Conservation (phyloP, 2,329 filamentous ascomycete genomes). For the Curvularia sp. region DNA sequence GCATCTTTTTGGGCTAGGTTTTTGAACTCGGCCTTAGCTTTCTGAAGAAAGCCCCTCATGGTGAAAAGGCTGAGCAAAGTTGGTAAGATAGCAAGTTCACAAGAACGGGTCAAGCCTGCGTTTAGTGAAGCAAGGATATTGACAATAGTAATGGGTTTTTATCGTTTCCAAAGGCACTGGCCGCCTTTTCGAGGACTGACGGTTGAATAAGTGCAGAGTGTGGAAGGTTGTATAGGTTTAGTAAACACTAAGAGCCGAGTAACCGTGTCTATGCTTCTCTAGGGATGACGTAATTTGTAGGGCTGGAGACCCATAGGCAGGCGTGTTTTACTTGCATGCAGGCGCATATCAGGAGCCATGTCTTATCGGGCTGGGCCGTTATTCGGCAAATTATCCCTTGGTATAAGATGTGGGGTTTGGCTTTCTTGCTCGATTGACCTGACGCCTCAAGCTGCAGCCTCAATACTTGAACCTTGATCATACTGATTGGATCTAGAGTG, state of each 20-base stretch:
- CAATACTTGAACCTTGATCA: neutral
- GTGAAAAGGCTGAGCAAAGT: conserved; percentile 14
- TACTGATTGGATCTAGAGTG: neutral
- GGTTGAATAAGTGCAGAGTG: neutral
- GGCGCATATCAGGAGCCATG: conserved; percentile 3
- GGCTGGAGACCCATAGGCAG: conserved; percentile 7
- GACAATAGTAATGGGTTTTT: neutral
- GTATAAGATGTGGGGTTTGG: neutral
- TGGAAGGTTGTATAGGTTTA: neutral
- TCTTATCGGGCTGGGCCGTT: conserved; percentile 13
- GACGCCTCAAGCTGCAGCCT: neutral
- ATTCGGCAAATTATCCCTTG: neutral
- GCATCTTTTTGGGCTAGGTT: conserved; percentile 18
- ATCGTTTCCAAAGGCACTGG: neutral
- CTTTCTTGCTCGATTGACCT: neutral
- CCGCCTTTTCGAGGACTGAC: neutral
- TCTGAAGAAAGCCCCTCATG: conserved; percentile 42
- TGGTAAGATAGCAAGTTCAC: conserved; percentile 6
- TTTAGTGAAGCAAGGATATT: neutral
- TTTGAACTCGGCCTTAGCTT: conserved; percentile 38
- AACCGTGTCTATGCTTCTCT: conserved; percentile 13
- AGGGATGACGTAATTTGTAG: conserved; percentile 21
- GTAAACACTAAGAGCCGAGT: conserved; percentile 14
- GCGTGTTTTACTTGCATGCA: conserved; percentile 4
- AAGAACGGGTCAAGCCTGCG: neutral